Base-by-base conservation (phyloP, 2,329 filamentous ascomycete genomes). In the Epichloe gansuensis region DNA sequence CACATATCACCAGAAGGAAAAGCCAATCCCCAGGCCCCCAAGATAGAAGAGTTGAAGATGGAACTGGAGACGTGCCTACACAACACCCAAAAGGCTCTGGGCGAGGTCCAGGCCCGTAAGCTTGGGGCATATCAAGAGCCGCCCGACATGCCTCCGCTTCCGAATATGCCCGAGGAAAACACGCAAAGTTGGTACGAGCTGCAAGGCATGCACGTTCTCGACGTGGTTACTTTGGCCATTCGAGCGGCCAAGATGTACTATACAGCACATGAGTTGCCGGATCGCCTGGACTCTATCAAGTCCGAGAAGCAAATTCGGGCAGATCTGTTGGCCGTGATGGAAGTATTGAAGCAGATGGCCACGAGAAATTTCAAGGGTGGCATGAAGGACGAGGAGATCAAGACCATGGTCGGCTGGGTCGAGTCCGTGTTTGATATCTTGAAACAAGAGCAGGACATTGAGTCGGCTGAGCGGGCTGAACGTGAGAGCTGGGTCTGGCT, bases 191-290 rank as follows among this genome's bases (percentile, higher is more conserved):
- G 86, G 83, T 81, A 86, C 65, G 89, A 96, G 67, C 78, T 95
- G 23, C 88, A 95, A 66, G 93, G 91, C 17, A 82, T 97, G 74
- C 88, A 94, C 62, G 82, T 98, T 39, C 79, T 97, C 52, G 91
- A 97, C 65, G 83, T 95, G 51, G 86, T 93, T 64, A 98, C 93
- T 1, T 76, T 97, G 51, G 91, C 91, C n/a, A 97, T 98, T 59
- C 82, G 90, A 50, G 90, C 91, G 1, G 93, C 93, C 50, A 95
- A 94, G 70, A 85, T 94, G 62, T 98, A 97, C 71, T 97, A 98
- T 69, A 96, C 91, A 0, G 81, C 89, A 4, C 93, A 97, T 65
- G 87, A 94, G 62, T 78, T 91, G 51, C 89, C 91, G 1, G 85
- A 93, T 60, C 83, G 88, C 39, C 75, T 97, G 17, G 88, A 93